A percentile compares a stretch with the other conserved stretches of the same genome.
These are phyloP conservation scores for Colletotrichum gigasporum DNA, from an alignment of 2,329 filamentous ascomycete genomes.

Conservation along the genomic window DNA sequence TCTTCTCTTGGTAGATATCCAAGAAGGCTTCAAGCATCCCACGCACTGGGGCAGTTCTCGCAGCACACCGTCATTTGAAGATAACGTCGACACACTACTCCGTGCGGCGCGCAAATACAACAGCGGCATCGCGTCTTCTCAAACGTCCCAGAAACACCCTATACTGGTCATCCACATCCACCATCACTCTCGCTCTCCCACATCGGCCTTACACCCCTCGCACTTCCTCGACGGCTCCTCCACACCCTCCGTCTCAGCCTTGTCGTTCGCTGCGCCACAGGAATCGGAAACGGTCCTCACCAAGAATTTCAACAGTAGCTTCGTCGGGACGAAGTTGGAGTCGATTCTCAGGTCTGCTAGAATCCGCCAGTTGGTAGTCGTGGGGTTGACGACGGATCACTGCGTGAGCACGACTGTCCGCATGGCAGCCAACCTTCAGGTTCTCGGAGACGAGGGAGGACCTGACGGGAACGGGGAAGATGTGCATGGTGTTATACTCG, in stretches of 20 bases:
- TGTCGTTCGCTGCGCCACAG: conserved; percentile 37
- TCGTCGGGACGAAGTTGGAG: conserved; percentile 55
- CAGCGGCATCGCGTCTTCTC: neutral
- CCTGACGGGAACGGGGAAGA: conserved; percentile 40
- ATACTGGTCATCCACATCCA: conserved; percentile 54
- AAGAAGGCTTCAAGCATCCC: conserved; percentile 50
- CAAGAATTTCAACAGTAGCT: conserved; percentile 56
- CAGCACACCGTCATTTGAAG: conserved; percentile 54
- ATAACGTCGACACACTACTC: conserved; percentile 50
- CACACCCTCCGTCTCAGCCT: conserved; percentile 42
- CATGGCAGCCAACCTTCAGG: conserved; percentile 56
- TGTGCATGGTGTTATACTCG: conserved; percentile 45
- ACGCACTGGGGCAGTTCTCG: conserved; percentile 50
- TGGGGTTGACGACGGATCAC: conserved; percentile 57
- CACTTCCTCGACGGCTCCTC: conserved; percentile 38
- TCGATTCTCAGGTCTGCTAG: conserved; percentile 41
- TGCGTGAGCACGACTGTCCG: conserved; percentile 58
- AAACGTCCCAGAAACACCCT: neutral
- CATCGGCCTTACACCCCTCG: conserved; percentile 47
- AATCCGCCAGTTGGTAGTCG: conserved; percentile 49
- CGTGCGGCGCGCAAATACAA: conserved; percentile 35
- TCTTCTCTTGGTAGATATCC: conserved; percentile 58
- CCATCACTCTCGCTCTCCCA: conserved; percentile 49
- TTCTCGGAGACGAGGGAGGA: conserved; percentile 46
- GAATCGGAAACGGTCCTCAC: conserved; percentile 48